phyloP scores from a whole-genome alignment of 2,329 filamentous ascomycete species.

The Drechmeria coniospora region DNA sequence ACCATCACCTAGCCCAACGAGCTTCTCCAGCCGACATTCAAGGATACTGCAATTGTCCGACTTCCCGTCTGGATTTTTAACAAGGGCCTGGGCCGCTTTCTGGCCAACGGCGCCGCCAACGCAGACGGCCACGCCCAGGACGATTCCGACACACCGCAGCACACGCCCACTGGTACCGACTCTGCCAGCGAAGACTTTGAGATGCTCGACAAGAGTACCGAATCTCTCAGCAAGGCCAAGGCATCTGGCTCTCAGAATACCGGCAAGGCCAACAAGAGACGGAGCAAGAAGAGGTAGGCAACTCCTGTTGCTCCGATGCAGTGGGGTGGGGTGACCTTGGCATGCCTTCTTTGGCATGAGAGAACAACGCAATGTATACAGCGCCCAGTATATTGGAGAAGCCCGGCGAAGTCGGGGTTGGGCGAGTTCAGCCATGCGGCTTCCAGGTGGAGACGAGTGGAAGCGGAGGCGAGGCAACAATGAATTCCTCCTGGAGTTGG shows the following conservation, averaged over 20 bases:
- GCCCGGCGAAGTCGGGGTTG: not conserved
- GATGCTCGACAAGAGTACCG: constrained; percentile 44
- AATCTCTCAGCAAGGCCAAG: constrained; percentile 37
- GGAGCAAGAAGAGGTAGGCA: constrained; percentile 21
- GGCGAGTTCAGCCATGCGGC: not conserved
- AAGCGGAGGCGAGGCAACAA: too few relatives aligned
- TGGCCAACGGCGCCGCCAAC: constrained; percentile 21
- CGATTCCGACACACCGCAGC: constrained; percentile 33
- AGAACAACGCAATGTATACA: too few relatives aligned
- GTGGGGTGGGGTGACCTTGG: not conserved
- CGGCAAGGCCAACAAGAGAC: constrained; percentile 35
- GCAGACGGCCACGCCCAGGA: constrained; percentile 26
- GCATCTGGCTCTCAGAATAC: constrained; percentile 29
- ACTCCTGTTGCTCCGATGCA: too few relatives aligned
- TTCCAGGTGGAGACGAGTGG: not conserved
- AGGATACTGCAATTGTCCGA: constrained; percentile 68
- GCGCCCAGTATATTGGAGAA: too few relatives aligned
- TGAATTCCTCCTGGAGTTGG: too few relatives aligned
- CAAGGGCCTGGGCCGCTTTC: constrained; percentile 34
- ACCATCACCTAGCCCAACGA: constrained; percentile 51
- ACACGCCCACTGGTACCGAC: constrained; percentile 39
- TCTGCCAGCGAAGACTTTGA: constrained; percentile 47
- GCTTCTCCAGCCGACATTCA: constrained; percentile 59
- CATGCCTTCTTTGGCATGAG: too few relatives aligned
- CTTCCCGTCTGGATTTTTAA: constrained; percentile 61